A percentile compares a stretch with the other conserved stretches of the same genome.
Evolutionary conservation across 257 asterid genomes (phyloP).

Genomic region (Nicotiana tabacum): DNA sequence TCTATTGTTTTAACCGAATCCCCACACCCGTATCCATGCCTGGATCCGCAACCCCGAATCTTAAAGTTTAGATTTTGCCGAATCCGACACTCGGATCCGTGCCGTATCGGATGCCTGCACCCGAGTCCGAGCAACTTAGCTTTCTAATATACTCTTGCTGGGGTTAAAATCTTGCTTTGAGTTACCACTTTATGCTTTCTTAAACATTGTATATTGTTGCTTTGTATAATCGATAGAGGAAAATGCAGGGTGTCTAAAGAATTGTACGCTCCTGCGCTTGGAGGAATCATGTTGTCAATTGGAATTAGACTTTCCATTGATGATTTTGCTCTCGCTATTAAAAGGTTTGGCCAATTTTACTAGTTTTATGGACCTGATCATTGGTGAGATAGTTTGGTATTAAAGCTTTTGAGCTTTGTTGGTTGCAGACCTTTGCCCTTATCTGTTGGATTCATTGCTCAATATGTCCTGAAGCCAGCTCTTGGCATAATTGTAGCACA

Average conservation of each 20-base stretch:
- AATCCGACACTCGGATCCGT: no score
- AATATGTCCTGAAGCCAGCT: constrained; percentile 74
- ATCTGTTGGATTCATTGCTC: constrained; percentile 73
- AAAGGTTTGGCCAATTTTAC: constrained; percentile 46
- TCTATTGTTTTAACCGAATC: no score
- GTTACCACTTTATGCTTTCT: not conserved
- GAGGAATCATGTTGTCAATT: constrained; percentile 96
- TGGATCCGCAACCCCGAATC: no score
- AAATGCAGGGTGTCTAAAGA: constrained; percentile 99
- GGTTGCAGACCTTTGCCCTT: constrained; percentile 74
- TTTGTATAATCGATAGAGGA: constrained; percentile 49
- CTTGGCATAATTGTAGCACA: constrained; percentile 79
- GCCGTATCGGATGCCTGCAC: no score
- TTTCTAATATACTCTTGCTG: no score
- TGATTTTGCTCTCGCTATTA: constrained; percentile 87
- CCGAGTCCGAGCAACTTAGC: no score
- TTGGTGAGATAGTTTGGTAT: not conserved
- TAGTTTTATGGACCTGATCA: not conserved
- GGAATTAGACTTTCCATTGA: constrained; percentile 87
- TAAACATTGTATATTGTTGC: constrained; percentile 12
- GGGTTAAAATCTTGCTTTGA: not conserved
- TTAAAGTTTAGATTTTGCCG: no score
- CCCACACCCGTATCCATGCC: no score
- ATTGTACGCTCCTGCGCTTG: constrained; percentile 94
- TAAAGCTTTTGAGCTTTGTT: constrained; percentile 4